These are phyloP conservation scores for Apostasia ramifera DNA, from an alignment of 106 monocot species.

Conservation along the genomic window DNA sequence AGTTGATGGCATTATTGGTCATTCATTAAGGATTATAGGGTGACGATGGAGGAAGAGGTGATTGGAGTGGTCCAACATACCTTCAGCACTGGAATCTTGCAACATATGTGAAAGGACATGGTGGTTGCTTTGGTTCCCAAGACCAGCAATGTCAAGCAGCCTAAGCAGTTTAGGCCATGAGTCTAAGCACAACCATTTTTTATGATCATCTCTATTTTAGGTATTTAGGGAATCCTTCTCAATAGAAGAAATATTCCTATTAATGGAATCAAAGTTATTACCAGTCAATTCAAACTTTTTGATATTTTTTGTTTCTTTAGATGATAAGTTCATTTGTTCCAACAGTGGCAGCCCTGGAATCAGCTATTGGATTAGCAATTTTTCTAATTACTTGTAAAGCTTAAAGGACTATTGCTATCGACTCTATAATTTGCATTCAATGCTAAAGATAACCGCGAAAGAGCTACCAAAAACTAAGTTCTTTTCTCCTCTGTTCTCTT, in stretches of 20 bases:
- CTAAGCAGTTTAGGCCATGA: no score
- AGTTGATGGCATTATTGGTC: no score
- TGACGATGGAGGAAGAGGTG: no score
- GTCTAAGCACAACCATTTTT: background rate
- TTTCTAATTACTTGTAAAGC: slow-evolving; percentile 23
- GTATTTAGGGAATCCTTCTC: slow-evolving; percentile 1
- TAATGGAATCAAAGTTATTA: slow-evolving; percentile 12
- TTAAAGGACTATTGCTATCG: slow-evolving; percentile 18
- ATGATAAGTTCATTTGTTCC: slow-evolving; percentile 12
- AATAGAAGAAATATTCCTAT: slow-evolving; percentile 1
- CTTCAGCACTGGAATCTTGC: no score
- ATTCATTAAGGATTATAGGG: no score
- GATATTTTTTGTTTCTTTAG: slow-evolving; percentile 1
- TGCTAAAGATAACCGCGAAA: slow-evolving; percentile 6
- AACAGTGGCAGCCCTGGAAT: slow-evolving; percentile 24
- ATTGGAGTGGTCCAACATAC: no score
- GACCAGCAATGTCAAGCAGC: no score
- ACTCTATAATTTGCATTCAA: slow-evolving; percentile 27
- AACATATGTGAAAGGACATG: no score
- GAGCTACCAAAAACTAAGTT: background rate
- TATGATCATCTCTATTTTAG: slow-evolving; percentile 1
- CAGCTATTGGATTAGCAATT: slow-evolving; percentile 27
- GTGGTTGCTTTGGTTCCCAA: no score
- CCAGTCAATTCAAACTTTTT: slow-evolving; percentile 7
- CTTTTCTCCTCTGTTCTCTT: background rate